Conservation (phyloP, 139 green algal genomes). For the Chlorella sp. region DNA sequence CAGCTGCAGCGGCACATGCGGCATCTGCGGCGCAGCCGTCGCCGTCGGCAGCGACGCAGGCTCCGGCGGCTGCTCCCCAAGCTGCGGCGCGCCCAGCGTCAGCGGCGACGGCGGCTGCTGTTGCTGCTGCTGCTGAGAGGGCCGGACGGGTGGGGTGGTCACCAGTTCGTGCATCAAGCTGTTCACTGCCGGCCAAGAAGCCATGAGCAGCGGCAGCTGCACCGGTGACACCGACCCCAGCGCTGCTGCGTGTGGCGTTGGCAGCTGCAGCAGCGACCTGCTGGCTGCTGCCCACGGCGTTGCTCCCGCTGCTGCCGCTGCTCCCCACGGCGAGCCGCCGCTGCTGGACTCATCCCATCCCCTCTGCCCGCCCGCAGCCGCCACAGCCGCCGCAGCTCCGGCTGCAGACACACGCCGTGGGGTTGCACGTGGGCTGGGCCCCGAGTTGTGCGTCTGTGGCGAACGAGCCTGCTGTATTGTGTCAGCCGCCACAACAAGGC, state of each 20-base stretch:
- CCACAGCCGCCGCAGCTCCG: neutral
- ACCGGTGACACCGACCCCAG: neutral
- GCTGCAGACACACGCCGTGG: neutral
- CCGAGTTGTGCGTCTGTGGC: neutral
- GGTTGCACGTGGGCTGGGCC: neutral
- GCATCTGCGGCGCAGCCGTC: neutral
- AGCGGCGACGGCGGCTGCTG: neutral
- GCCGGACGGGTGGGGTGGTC: neutral
- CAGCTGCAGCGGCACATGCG: neutral
- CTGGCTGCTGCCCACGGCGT: neutral
- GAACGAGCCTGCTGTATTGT: slow-evolving; percentile 22
- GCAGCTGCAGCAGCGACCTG: neutral
- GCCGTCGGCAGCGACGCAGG: neutral
- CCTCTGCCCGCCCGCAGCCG: no score
- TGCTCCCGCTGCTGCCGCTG: neutral
- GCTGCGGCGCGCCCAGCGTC: neutral
- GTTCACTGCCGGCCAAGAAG: neutral
- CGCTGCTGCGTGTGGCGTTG: neutral
- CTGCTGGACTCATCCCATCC: neutral
- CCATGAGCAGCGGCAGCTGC: neutral
- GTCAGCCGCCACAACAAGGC: slow-evolving; percentile 28
- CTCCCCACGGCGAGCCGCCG: neutral
- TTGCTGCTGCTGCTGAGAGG: neutral
- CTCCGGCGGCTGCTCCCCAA: neutral
- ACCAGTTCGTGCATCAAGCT: neutral